Conservation (phyloP, 176 grass and related monocot species). For the Dendrocalamus sinicus region DNA sequence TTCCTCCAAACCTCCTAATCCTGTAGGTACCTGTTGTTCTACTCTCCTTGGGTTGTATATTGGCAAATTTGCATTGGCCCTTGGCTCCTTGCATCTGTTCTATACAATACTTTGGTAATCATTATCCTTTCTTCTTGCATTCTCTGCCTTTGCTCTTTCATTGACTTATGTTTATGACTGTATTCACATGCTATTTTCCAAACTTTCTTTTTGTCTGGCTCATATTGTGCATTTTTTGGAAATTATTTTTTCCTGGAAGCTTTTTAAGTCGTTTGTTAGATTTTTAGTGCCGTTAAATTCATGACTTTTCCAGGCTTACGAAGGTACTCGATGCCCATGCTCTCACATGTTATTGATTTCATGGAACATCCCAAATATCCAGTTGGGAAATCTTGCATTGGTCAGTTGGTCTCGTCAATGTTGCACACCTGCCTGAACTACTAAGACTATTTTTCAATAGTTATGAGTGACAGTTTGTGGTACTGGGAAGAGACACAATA, state of each 20-base stretch:
- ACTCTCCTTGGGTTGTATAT: background rate
- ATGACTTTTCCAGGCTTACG: background rate
- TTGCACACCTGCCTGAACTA: background rate
- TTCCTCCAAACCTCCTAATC: background rate
- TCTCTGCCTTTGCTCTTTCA: background rate
- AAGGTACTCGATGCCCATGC: background rate
- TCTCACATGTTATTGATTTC: background rate
- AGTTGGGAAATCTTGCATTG: background rate
- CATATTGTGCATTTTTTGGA: background rate
- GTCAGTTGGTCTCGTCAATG: background rate
- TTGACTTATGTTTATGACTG: background rate
- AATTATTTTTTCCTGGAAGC: background rate
- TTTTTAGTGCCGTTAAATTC: constrained; percentile 3
- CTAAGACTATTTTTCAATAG: background rate
- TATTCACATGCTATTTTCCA: background rate
- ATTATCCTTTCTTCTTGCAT: background rate
- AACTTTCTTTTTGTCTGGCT: background rate
- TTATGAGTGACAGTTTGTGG: background rate
- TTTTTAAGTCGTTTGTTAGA: background rate
- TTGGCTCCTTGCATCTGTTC: background rate
- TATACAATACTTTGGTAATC: background rate
- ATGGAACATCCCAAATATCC: background rate
- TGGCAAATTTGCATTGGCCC: background rate
- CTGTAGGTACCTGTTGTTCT: background rate
- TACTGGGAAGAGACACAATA: background rate